Evolutionary conservation across 1,139 yeast species (phyloP), one percentile per base, ranked within the genome.

Genomic region (Diutina mesorugosa): DNA sequence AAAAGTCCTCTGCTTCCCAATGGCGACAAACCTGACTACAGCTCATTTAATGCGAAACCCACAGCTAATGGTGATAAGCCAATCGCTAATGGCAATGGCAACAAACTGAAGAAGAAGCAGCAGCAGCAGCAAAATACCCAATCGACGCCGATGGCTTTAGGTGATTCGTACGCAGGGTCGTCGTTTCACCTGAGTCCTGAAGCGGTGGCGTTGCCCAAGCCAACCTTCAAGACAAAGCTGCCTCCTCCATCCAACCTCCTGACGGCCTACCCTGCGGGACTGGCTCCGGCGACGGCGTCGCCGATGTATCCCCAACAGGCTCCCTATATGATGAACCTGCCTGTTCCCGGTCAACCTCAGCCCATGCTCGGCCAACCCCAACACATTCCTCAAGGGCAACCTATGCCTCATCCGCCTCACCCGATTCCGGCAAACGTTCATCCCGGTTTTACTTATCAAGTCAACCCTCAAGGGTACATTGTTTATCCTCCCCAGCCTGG

Each of bases 101-200:
- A 18, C 21, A 41, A 45, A 28, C 52, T 46, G 45, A 55, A 51
- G 54, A 57, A 56, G 51, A 21, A 53, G 53, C 41, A 8, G 14
- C 41, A 35, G n/a, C 16, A 53, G 53, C 41, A 8, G 14, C 41
- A 35, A 10, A 10, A 9, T 35, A 5, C n/a, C n/a, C 41, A 35
- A 35, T 3, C 41, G 55, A 41, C 55, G 21, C 56, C 51, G 38
- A 52, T 50, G 18, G 55, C 41, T 16, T 8, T 55, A 9, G 75
- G 67, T 62, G 74, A 72, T 46, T 72, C 72, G 45, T 80, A 79
- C 66, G 85, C 85, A 56, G 85, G 85, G 18, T 77, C 84, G 50
- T 77, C 84, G 48, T 80, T 80, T 64, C 81, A 78, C 65, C 76
- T 81, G 28, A 78, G 83, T 21, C 85, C 85, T 0, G 80, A 80